These are phyloP conservation scores for Beauveria asiatica DNA, from an alignment of 2,329 filamentous ascomycete genomes.

Conservation along the genomic window DNA sequence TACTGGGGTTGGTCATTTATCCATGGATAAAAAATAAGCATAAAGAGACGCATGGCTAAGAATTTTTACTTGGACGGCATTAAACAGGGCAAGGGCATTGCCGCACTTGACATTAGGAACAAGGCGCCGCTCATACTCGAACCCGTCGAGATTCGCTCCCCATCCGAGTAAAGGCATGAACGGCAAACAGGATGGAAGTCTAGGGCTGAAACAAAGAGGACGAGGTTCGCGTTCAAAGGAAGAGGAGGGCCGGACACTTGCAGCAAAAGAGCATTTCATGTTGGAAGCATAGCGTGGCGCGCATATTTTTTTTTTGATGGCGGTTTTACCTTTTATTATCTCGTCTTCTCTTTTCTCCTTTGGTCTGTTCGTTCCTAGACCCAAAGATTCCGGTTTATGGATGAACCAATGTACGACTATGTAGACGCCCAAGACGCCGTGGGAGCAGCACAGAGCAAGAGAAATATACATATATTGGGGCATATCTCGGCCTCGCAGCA, in stretches of 20 bases:
- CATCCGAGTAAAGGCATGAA: constrained; percentile 2
- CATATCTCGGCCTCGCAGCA: too few relatives aligned
- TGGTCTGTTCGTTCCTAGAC: not conserved
- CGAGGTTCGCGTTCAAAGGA: not conserved
- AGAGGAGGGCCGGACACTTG: not conserved
- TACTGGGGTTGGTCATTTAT: constrained; percentile 48
- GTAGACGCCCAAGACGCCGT: too few relatives aligned
- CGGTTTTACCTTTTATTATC: not conserved
- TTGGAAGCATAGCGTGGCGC: constrained; percentile 23
- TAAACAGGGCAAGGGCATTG: not conserved
- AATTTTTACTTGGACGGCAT: not conserved
- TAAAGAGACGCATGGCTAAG: constrained; percentile 3
- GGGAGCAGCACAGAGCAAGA: too few relatives aligned
- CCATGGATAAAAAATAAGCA: constrained; percentile 33
- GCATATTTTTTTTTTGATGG: not conserved
- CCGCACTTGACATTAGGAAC: constrained; percentile 4
- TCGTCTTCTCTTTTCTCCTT: not conserved
- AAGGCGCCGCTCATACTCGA: constrained; percentile 15
- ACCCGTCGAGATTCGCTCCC: constrained; percentile 21
- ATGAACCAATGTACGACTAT: too few relatives aligned
- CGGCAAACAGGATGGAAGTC: not conserved
- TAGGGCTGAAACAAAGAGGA: not conserved
- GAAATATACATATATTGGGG: too few relatives aligned
- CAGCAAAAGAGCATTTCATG: not conserved
- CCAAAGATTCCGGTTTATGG: too few relatives aligned